Evolutionary conservation across 2,329 filamentous ascomycete genomes (phyloP).

Genomic region (Aspergillus hiratsukae): DNA sequence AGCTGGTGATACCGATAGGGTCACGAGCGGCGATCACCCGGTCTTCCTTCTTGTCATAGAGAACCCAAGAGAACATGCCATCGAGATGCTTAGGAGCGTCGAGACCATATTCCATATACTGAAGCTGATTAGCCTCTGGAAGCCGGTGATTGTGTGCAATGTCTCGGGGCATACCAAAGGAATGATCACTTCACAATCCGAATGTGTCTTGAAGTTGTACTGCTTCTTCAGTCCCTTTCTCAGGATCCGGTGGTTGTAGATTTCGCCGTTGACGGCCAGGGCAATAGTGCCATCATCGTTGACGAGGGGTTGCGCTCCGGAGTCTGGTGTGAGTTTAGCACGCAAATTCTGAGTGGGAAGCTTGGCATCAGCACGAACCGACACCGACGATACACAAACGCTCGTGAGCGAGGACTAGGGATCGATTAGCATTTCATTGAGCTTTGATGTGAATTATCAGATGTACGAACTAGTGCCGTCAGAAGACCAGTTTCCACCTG

Average conservation of each 20-base stretch:
- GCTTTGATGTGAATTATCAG: background rate
- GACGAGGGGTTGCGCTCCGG: slow-evolving; percentile 90
- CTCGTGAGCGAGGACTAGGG: slow-evolving; percentile 86
- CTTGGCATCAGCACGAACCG: slow-evolving; percentile 52
- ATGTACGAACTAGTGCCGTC: slow-evolving; percentile 78
- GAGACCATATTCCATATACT: slow-evolving; percentile 90
- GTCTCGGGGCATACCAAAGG: slow-evolving; percentile 64
- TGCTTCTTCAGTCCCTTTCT: slow-evolving; percentile 77
- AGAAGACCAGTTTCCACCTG: slow-evolving; percentile 81
- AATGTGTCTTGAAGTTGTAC: slow-evolving; percentile 98
- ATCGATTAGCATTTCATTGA: slow-evolving; percentile 18
- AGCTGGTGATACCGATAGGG: slow-evolving; percentile 93
- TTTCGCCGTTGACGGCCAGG: slow-evolving; percentile 97
- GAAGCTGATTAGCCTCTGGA: slow-evolving; percentile 15
- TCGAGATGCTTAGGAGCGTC: slow-evolving; percentile 92
- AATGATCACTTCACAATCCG: slow-evolving; percentile 98
- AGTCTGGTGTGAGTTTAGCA: slow-evolving; percentile 55
- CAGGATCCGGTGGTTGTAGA: slow-evolving; percentile 97
- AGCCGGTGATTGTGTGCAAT: background rate
- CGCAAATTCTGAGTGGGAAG: slow-evolving; percentile 1
- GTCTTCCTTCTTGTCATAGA: slow-evolving; percentile 93
- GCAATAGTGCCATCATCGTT: slow-evolving; percentile 85
- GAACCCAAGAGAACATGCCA: slow-evolving; percentile 99
- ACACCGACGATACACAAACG: slow-evolving; percentile 96
- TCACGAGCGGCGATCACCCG: slow-evolving; percentile 90